Evolutionary conservation across 148 eudicot genomes (phyloP), one percentile per base, ranked within the genome.

Genomic region (Fagopyrum tataricum): DNA sequence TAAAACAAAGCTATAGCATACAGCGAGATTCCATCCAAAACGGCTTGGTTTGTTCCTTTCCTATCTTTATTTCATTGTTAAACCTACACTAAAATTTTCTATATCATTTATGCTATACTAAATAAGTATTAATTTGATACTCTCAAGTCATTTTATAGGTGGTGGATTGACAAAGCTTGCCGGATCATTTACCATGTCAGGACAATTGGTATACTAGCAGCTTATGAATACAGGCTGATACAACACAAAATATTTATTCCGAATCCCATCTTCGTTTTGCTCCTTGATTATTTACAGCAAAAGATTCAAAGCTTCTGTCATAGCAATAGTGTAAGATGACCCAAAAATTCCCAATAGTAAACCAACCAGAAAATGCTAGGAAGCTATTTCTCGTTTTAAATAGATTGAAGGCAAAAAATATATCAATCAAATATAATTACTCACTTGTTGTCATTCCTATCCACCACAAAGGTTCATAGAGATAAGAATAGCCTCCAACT

Each of bases 391-490:
- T 55, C 7, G 2, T n/a, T 55, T 55, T n/a, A 55, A 31, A 66
- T 20, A 31, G 70, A 13, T 37, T 13, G 37, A 31, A 66, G 41
- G 70, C 37, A 26, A 42, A 20, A 31, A 66, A 31, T 24, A 9
- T 6, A 66, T n/a, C 41, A 66, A 66, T 66, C n/a, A 12, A 39
- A 74, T 24, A 21, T 41, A 37, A 23, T 43, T 39, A 74, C 95
- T 89, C 80, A 92, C 97, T 92, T 80, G 97, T 83, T 76, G 80
- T 90, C 97, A 92, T 90, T 83, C 97, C 97, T 73, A 82, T 82
- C 97, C 97, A 92, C 97, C 97, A 92, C 17, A 92, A 76, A 31
- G 97, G 97, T 78, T 92, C 97, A 68, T 85, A 88, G 75, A 92
- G 78, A 77, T 92, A 92, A 5, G 97, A 88, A 79, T 84, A 92